Percentiles rank a stretch among this genome's conserved stretches.
Evolutionary conservation across 108 stramenopile genomes (phyloP).

Genomic region (Tribonema minus): DNA sequence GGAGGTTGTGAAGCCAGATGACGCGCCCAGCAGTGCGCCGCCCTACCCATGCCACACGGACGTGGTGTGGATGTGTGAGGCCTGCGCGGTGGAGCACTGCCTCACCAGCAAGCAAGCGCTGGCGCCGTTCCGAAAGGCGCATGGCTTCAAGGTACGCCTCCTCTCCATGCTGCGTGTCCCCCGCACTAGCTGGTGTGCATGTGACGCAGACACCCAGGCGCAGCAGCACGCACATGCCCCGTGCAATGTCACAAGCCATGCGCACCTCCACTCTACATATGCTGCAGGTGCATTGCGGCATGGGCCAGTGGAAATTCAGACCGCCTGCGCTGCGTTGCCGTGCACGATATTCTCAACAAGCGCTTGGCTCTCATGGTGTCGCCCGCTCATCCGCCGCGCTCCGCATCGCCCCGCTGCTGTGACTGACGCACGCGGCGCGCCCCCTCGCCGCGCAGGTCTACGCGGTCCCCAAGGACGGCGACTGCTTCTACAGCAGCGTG

Average conservation of each 20-base stretch:
- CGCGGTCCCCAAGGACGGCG: constrained; percentile 27
- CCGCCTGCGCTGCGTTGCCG: background rate
- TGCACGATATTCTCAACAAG: background rate
- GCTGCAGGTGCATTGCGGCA: background rate
- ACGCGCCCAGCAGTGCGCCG: no score
- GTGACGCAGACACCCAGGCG: background rate
- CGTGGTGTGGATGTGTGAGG: constrained; percentile 16
- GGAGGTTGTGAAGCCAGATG: no score
- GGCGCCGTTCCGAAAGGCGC: constrained; percentile 16
- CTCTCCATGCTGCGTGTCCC: background rate
- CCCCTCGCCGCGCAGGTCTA: constrained; percentile 9
- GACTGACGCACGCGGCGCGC: no score
- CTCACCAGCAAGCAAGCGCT: constrained; percentile 17
- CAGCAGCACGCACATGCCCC: background rate
- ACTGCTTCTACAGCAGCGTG: constrained; percentile 26
- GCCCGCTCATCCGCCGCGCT: no score
- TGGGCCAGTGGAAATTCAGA: background rate
- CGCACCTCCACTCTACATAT: background rate
- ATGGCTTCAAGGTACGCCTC: constrained; percentile 20
- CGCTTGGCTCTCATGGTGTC: background rate
- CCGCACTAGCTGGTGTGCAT: background rate
- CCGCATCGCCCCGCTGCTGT: no score
- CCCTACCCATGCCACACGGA: constrained; percentile 18
- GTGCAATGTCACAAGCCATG: background rate
- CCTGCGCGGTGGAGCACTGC: constrained; percentile 12